phyloP scores from a whole-genome alignment of 2,329 filamentous ascomycete genomes.

The Pseudogymnoascus sp. region DNA sequence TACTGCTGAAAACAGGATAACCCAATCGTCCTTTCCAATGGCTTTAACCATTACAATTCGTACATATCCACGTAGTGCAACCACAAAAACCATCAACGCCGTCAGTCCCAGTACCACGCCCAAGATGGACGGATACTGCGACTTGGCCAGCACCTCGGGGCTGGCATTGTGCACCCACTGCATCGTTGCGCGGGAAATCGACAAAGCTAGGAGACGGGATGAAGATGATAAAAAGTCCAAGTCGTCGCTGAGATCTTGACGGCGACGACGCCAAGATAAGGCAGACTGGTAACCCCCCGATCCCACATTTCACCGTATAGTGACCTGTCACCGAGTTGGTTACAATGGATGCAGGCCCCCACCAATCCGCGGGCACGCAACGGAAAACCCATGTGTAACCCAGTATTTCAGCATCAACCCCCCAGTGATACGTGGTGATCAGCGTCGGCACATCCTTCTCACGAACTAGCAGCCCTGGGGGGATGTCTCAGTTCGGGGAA shows the following conservation, averaged over 20 bases:
- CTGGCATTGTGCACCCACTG: constrained; percentile 44
- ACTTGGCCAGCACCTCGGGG: constrained; percentile 38
- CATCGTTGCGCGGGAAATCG: constrained; percentile 30
- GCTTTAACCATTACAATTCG: constrained; percentile 36
- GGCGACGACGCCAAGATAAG: background rate
- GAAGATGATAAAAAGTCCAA: constrained; percentile 1
- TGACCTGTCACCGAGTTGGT: constrained; percentile 3
- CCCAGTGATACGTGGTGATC: background rate
- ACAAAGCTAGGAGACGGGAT: background rate
- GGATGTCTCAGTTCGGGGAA: background rate
- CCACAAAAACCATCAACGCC: constrained; percentile 35
- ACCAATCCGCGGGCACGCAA: background rate
- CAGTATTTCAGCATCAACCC: background rate
- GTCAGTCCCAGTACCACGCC: constrained; percentile 41
- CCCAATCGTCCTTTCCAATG: constrained; percentile 41
- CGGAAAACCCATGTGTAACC: background rate
- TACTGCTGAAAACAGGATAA: constrained; percentile 32
- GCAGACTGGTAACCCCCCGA: background rate
- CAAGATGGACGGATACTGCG: constrained; percentile 42
- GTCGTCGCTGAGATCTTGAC: background rate
- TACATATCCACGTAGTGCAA: constrained; percentile 34
- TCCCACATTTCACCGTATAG: background rate
- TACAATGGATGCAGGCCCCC: background rate
- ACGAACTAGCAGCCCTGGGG: background rate
- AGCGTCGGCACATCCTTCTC: background rate